A percentile compares a stretch with the other conserved stretches of the same genome.
Conservation (phyloP, 1,284 basidiomycete genomes). For the Sphagnurus paluster region DNA sequence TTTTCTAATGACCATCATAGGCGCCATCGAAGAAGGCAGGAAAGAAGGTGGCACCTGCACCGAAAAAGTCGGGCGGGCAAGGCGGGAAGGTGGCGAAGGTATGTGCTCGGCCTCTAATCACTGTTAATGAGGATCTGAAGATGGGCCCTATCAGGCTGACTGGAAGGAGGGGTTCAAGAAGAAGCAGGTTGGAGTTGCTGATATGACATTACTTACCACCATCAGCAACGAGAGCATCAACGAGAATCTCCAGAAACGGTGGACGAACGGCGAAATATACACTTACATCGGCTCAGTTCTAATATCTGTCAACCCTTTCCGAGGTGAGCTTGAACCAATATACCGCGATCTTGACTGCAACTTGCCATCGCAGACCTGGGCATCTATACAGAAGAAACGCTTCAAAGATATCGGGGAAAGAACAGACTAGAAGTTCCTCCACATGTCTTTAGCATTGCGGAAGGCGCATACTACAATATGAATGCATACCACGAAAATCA, state of each 20-base stretch:
- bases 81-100: slow-evolving; percentile 81
- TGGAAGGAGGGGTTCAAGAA: slow-evolving; percentile 99
- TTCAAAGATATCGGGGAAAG: slow-evolving; percentile 92
- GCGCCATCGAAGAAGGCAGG: slow-evolving; percentile 91
- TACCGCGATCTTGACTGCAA: slow-evolving; percentile 5
- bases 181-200: slow-evolving; percentile 95
- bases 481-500: slow-evolving; percentile 99
- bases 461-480: slow-evolving; percentile 99
- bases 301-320: slow-evolving; percentile 98
- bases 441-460: slow-evolving; percentile 97
- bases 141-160: slow-evolving; percentile 66
- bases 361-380: slow-evolving; percentile 71
- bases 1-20: slow-evolving; percentile 37
- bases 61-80: slow-evolving; percentile 62
- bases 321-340: slow-evolving; percentile 56
- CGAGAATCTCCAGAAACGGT: slow-evolving; percentile 96
- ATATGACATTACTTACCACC: slow-evolving; percentile 97
- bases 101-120: slow-evolving; percentile 15
- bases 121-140: neutral
- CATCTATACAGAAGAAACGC: slow-evolving; percentile 92
- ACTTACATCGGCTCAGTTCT: slow-evolving; percentile 98
- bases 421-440: slow-evolving; percentile 98
- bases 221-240: slow-evolving; percentile 99
- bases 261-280: slow-evolving; percentile 96
- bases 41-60: slow-evolving; percentile 72